Percentiles rank a stretch among this genome's conserved stretches.
Evolutionary conservation across 1,284 basidiomycete genomes (phyloP).

Genomic region (Puccinia horiana): DNA sequence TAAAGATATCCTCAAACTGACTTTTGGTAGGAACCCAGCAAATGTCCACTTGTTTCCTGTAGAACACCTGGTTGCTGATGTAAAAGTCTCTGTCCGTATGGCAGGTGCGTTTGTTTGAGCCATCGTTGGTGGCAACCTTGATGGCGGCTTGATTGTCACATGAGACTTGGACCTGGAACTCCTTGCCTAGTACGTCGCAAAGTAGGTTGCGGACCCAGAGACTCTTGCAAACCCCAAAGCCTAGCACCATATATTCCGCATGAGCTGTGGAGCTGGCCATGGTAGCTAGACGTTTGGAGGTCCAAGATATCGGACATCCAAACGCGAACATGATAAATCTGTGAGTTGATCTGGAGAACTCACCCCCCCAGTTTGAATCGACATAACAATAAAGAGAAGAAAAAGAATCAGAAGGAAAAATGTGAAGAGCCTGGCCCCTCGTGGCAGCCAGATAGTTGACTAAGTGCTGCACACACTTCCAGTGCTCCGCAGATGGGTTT

Average conservation of each 20-base stretch:
- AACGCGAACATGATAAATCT: background rate
- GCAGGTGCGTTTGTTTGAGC: no score
- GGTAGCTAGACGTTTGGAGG: background rate
- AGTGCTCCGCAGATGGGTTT: background rate
- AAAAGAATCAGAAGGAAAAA: background rate
- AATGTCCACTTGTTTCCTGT: background rate
- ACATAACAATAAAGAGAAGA: background rate
- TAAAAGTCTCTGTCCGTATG: slow-evolving; percentile 22
- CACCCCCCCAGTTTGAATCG: slow-evolving; percentile 35
- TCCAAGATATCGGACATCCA: slow-evolving; percentile 21
- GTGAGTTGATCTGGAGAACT: slow-evolving; percentile 14
- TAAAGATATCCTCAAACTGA: slow-evolving; percentile 12
- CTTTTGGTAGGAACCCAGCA: background rate
- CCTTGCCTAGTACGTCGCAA: background rate
- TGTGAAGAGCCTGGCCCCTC: no score
- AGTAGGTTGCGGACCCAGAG: slow-evolving; percentile 2
- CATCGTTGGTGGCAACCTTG: background rate
- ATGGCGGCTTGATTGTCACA: slow-evolving; percentile 24
- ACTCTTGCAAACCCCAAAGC: background rate
- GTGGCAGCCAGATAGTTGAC: background rate
- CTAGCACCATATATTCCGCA: slow-evolving; percentile 25
- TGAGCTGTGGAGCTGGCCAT: slow-evolving; percentile 9
- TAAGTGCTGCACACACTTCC: background rate
- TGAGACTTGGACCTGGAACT: background rate
- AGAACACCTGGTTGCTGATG: slow-evolving; percentile 1